These are phyloP conservation scores for Blastobotrys muscicola DNA, from an alignment of 805 yeast genomes.

Conservation along the genomic window DNA sequence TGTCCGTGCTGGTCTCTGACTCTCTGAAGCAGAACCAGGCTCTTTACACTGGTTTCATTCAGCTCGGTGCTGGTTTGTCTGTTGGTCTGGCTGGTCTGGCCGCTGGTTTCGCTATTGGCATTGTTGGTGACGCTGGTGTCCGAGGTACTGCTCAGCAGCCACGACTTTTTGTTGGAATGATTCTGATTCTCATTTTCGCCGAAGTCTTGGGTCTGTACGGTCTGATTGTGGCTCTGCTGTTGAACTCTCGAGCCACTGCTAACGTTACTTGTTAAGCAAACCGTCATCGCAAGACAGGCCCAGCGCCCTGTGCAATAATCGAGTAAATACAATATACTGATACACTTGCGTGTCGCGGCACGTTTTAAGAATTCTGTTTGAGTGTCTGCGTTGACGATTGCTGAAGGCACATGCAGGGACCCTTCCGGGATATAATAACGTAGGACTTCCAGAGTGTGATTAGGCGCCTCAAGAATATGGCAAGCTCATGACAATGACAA, in stretches of 20 bases:
- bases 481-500: too few relatives aligned
- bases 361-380: too few relatives aligned
- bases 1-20: slow-evolving; percentile 83
- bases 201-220: slow-evolving; percentile 89
- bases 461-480: too few relatives aligned
- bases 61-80: slow-evolving; percentile 86
- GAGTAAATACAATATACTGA: too few relatives aligned
- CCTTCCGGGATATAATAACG: too few relatives aligned
- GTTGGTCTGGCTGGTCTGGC: slow-evolving; percentile 97
- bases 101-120: slow-evolving; percentile 93
- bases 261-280: slow-evolving; percentile 5
- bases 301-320: slow-evolving; percentile 1
- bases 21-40: slow-evolving; percentile 74
- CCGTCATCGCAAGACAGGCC: slow-evolving; percentile 5
- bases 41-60: slow-evolving; percentile 95
- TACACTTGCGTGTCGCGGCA: too few relatives aligned
- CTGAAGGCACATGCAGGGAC: too few relatives aligned
- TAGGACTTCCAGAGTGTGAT: too few relatives aligned
- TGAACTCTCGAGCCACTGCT: slow-evolving; percentile 66
- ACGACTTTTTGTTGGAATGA: slow-evolving; percentile 80
- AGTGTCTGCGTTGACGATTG: too few relatives aligned
- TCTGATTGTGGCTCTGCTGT: slow-evolving; percentile 86
- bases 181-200: slow-evolving; percentile 79
- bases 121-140: slow-evolving; percentile 90
- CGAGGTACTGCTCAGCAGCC: slow-evolving; percentile 84